Evolutionary conservation across 768 basidiomycete species (phyloP).

Genomic region (Boletus barrowsii): DNA sequence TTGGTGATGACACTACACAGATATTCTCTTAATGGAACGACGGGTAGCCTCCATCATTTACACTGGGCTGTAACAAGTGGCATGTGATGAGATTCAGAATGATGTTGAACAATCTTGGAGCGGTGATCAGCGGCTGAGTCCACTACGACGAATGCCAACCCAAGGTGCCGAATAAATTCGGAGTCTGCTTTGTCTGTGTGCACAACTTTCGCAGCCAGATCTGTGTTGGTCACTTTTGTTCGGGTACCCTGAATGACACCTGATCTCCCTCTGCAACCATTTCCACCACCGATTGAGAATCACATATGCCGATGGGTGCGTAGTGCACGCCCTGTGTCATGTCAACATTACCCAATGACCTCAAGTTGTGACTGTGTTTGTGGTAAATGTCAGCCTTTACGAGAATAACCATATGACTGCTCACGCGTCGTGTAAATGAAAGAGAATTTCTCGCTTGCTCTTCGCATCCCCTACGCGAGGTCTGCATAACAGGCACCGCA

Average conservation of each 20-base stretch:
- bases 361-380: not conserved
- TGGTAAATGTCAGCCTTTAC: not conserved
- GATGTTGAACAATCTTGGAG: too few species aligned
- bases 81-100: too few species aligned
- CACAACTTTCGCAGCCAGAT: too few species aligned
- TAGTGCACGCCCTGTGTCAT: not conserved
- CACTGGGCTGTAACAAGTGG: too few species aligned
- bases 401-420: not conserved
- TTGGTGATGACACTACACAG: too few species aligned
- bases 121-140: too few species aligned
- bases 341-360: not conserved
- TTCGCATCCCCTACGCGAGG: not conserved
- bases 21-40: too few species aligned
- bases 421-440: not conserved
- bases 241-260: not conserved
- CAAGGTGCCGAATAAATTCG: too few species aligned
- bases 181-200: too few species aligned
- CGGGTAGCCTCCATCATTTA: too few species aligned
- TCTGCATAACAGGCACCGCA: not conserved
- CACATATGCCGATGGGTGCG: not conserved
- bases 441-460: accelerated
- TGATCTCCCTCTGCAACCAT: constrained; percentile 2
- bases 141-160: too few species aligned
- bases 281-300: not conserved
- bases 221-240: too few species aligned